A percentile compares a stretch with the other conserved stretches of the same genome.
phyloP scores from a whole-genome alignment of 345 rosid species.

The Dovyalis caffra region DNA sequence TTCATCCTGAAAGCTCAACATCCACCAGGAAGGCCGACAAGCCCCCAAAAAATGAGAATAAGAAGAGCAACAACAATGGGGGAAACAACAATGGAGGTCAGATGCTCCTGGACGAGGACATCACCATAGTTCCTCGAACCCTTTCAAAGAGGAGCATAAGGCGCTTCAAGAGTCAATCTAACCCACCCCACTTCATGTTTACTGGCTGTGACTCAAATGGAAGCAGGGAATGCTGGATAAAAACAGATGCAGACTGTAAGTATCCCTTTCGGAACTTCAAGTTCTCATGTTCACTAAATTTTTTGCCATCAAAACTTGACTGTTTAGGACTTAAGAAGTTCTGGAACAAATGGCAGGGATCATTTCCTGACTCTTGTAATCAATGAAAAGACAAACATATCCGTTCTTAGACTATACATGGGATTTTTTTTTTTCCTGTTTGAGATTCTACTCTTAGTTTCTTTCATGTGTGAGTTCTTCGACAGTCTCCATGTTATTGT shows the following conservation, averaged over 20 bases:
- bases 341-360: background rate
- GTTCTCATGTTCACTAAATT: background rate
- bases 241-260: conserved; percentile 85
- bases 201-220: conserved; percentile 51
- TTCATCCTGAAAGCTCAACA: conserved; percentile 69
- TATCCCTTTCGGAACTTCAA: conserved; percentile 8
- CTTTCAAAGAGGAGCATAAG: conserved; percentile 33
- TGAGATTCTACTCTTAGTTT: background rate
- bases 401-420: background rate
- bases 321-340: background rate
- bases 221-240: conserved; percentile 79
- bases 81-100: conserved; percentile 35
- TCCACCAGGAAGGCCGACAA: conserved; percentile 35
- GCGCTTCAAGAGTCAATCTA: conserved; percentile 50
- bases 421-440: background rate
- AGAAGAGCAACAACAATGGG: conserved; percentile 29
- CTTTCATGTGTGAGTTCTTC: background rate
- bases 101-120: conserved; percentile 41
- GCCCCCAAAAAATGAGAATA: conserved; percentile 40
- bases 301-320: background rate
- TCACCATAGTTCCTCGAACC: conserved; percentile 37
- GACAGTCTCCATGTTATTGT: background rate
- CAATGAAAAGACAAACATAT: background rate
- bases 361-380: background rate
- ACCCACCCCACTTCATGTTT: conserved; percentile 38